A percentile compares a stretch with the other conserved stretches of the same genome.
Evolutionary conservation across 176 grass and related monocot species (phyloP).

Genomic region (Pontederia crassipes): DNA sequence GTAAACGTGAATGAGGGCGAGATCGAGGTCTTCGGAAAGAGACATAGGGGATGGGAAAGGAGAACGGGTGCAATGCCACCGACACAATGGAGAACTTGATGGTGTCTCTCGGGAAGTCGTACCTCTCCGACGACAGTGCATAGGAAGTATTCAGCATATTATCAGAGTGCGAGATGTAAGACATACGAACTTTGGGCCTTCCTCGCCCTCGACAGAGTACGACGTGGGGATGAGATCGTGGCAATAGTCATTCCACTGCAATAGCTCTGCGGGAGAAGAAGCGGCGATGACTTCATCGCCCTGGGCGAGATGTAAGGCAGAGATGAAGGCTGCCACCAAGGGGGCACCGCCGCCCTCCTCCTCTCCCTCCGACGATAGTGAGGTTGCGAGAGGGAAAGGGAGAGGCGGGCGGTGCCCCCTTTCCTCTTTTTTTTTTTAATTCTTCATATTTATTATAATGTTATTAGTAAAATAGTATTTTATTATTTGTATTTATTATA

Average conservation of each 20-base stretch:
- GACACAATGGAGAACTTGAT: conserved; percentile 61
- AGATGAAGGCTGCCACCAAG: conserved; percentile 80
- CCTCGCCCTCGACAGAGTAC: conserved; percentile 16
- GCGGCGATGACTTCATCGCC: conserved; percentile 35
- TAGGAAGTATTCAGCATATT: conserved; percentile 70
- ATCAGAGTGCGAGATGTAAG: conserved; percentile 39
- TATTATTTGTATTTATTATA: too few relatives aligned
- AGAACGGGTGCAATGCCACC: background rate
- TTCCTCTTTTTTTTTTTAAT: too few relatives aligned
- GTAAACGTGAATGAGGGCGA: conserved; percentile 87
- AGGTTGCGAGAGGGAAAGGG: too few relatives aligned
- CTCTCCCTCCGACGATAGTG: too few relatives aligned
- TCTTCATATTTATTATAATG: too few relatives aligned
- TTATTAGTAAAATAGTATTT: too few relatives aligned
- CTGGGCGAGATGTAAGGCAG: conserved; percentile 94
- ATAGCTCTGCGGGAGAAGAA: background rate
- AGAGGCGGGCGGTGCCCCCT: too few relatives aligned
- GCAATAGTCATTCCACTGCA: background rate
- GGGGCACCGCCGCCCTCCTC: conserved; percentile 20
- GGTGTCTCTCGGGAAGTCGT: conserved; percentile 47
- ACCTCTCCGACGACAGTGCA: conserved; percentile 73
- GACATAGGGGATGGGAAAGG: conserved; percentile 22
- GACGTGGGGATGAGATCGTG: conserved; percentile 41
- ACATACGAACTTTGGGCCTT: too few relatives aligned
- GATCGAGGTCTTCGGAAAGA: conserved; percentile 61